Base-by-base conservation (phyloP, 2,329 filamentous ascomycete species). In the Aspergillus amoenus region DNA sequence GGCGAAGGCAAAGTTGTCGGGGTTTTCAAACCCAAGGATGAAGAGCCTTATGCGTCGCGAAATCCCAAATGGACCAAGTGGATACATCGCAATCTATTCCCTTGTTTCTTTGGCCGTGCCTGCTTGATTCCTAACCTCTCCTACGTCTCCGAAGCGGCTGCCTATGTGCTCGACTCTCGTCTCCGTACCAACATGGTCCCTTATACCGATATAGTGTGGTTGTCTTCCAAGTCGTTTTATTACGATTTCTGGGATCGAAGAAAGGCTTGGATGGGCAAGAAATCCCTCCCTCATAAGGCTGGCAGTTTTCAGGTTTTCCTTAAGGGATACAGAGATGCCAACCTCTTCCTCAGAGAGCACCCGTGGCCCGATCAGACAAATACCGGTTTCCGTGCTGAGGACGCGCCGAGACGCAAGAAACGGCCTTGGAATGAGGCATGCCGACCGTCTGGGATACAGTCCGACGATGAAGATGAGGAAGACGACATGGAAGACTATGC, bases 51-150 rank as follows among this genome's bases (percentile, higher is more conserved):
- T 71, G 94, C 94, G 1, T 94, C 91, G 32, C 89, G 91, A 65
- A 99, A 99, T 71, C 94, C 94, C 5, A 99, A 99, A 74, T 97
- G 93, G 93, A 97, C 95, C 66, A 99, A 99, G 77, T 99, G 94
- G 94, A 93, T 99, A 78, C 94, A 99, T 74, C 84, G 94, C 62
- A 99, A 99, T 73, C 73, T 99, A 63, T 97, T 99, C 66, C 94
- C 94, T 8, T 99, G 95, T 78, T 97, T 91, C 75, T 99, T 99
- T 68, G 94, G 94, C 17, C 83, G 94, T 68, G 93, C 93, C 45
- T 97, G 92, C 69, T 84, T 99, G 53, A 99, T 99, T 72, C 94
- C 94, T 55, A 99, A 99, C 69, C 82, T 99, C 49, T 97, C 93
- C 54, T 99, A 99, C 72, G 91, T 99, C 65, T 97, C 93, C 67